Evolutionary conservation across 768 basidiomycete genomes (phyloP).

Genomic region (Dioszegia hungarica): DNA sequence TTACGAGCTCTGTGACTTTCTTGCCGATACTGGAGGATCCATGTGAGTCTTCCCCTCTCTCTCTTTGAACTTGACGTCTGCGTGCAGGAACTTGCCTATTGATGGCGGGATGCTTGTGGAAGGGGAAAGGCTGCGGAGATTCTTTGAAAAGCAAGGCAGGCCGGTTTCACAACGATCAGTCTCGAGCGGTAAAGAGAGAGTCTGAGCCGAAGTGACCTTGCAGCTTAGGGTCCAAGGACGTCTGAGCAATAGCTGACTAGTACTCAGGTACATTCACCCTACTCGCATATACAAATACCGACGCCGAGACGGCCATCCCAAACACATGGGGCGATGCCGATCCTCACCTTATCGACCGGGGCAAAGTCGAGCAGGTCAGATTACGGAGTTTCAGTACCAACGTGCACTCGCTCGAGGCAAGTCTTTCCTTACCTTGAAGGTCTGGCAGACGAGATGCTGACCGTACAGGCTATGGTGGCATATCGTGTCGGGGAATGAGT

Average conservation of each 20-base stretch:
- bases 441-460: background rate
- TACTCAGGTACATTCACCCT: conserved; percentile 88
- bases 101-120: no score
- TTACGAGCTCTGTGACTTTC: conserved; percentile 94
- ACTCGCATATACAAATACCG: conserved; percentile 73
- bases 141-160: no score
- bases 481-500: conserved; percentile 78
- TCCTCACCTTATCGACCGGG: conserved; percentile 82
- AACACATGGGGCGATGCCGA: conserved; percentile 97
- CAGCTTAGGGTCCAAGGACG: no score
- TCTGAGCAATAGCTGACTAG: no score
- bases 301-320: conserved; percentile 84
- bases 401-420: conserved; percentile 72
- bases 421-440: conserved; percentile 2
- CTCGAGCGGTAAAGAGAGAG: no score
- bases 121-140: no score
- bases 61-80: background rate
- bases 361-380: conserved; percentile 69
- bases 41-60: conserved; percentile 49
- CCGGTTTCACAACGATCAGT: no score
- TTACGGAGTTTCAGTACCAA: conserved; percentile 95
- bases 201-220: no score
- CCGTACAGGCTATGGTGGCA: conserved; percentile 82
- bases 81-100: background rate
- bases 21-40: conserved; percentile 86